phyloP scores from a whole-genome alignment of 192 early-diverging fungal genomes.

The Diversispora epigaea region DNA sequence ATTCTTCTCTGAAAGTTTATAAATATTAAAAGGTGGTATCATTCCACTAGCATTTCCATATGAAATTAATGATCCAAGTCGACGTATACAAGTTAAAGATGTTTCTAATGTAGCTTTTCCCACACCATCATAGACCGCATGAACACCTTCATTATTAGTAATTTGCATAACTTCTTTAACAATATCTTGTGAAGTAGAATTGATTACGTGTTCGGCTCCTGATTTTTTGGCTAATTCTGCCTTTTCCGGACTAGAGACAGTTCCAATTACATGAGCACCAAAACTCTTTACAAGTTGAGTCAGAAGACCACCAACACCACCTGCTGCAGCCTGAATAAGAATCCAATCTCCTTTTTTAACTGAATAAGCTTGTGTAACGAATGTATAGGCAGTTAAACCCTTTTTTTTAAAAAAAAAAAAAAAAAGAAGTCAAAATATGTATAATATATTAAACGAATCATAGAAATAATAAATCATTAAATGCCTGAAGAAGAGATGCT shows the following conservation, averaged over 20 bases:
- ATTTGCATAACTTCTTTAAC: conserved; percentile 68
- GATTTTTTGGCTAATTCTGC: conserved; percentile 55
- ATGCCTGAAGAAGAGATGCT: conserved; percentile 68
- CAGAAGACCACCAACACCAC: conserved; percentile 81
- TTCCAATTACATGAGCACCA: conserved; percentile 89
- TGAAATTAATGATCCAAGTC: conserved; percentile 71
- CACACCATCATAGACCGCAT: conserved; percentile 88
- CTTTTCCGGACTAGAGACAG: conserved; percentile 73
- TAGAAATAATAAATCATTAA: background rate
- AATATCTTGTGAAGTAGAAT: conserved; percentile 64
- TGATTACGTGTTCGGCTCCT: conserved; percentile 73
- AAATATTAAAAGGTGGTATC: conserved; percentile 62
- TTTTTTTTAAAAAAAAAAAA: conserved; percentile 47
- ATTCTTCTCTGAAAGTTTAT: conserved; percentile 66
- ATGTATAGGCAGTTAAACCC: conserved; percentile 77
- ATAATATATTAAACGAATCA: background rate
- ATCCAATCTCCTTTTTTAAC: conserved; percentile 78
- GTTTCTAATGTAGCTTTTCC: conserved; percentile 84
- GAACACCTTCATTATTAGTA: conserved; percentile 70
- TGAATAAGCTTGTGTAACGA: conserved; percentile 67
- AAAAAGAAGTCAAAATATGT: conserved; percentile 39
- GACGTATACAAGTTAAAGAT: conserved; percentile 61
- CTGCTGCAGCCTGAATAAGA: conserved; percentile 87
- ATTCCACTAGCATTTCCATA: conserved; percentile 90
- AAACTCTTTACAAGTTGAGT: conserved; percentile 71